Conservation (phyloP, 208 protist species). For the Herpetomonas tarakana region DNA sequence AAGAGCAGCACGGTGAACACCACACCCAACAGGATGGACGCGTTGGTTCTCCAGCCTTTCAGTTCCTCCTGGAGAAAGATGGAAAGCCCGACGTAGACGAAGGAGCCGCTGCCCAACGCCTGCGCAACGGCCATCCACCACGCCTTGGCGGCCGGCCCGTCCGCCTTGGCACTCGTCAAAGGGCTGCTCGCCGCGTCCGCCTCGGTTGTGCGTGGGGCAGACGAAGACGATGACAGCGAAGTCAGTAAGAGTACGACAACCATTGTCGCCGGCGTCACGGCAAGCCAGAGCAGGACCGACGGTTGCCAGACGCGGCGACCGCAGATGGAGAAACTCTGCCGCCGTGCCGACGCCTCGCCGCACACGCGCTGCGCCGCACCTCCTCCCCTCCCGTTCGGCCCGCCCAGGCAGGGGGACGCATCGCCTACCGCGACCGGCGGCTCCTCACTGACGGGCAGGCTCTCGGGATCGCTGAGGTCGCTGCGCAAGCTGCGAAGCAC, state of each 20-base stretch:
- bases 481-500: neutral
- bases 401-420: neutral
- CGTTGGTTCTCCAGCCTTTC: slow-evolving; percentile 18
- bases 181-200: too few relatives aligned
- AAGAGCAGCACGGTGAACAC: slow-evolving; percentile 26
- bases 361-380: neutral
- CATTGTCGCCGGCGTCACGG: slow-evolving; percentile 40
- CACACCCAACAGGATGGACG: slow-evolving; percentile 38
- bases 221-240: too few relatives aligned
- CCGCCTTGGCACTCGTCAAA: neutral
- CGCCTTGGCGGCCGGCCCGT: neutral
- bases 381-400: neutral
- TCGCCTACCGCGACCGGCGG: neutral
- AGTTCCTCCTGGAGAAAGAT: slow-evolving; percentile 53
- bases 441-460: neutral
- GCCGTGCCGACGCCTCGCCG: too few relatives aligned
- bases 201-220: too few relatives aligned
- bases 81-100: slow-evolving; percentile 53
- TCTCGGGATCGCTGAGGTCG: neutral
- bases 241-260: slow-evolving; percentile 16
- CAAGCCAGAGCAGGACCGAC: slow-evolving; percentile 36
- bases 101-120: slow-evolving; percentile 63
- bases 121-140: slow-evolving; percentile 22
- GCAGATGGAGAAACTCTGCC: slow-evolving; percentile 14
- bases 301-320: slow-evolving; percentile 16